Conservation (phyloP, 306 rosid species). For the Cucurbita pepo region DNA sequence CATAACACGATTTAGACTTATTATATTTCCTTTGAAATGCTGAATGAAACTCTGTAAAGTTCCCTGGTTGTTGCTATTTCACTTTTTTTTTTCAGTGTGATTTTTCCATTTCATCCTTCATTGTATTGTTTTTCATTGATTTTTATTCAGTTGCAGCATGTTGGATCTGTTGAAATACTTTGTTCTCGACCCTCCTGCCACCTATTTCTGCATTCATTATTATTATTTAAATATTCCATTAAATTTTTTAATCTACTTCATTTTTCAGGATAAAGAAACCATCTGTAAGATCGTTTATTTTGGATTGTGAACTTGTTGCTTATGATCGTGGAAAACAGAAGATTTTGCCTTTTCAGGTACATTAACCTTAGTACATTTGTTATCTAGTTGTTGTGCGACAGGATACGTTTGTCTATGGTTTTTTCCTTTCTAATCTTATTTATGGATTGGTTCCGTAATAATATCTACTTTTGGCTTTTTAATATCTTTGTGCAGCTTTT, state of each 20-base stretch:
- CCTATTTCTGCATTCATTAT: not conserved
- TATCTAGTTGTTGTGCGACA: not conserved
- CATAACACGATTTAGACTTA: not conserved
- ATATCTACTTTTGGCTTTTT: not conserved
- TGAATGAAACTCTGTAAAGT: not conserved
- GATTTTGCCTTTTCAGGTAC: slow-evolving; percentile 84
- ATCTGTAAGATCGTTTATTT: slow-evolving; percentile 59
- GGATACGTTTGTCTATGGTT: not conserved
- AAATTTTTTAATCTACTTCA: slow-evolving; percentile 20
- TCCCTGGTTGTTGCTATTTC: not conserved
- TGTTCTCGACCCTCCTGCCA: not conserved
- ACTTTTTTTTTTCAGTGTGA: not conserved
- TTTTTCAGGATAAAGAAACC: slow-evolving; percentile 71
- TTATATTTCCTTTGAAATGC: not conserved
- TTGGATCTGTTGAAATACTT: not conserved
- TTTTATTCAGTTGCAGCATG: not conserved
- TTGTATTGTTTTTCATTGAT: not conserved
- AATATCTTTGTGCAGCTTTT: not conserved
- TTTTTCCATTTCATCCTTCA: not conserved
- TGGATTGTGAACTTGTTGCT: slow-evolving; percentile 92
- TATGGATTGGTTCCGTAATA: not conserved
- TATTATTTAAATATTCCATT: not conserved
- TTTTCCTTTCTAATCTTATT: not conserved
- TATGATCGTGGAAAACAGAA: slow-evolving; percentile 47
- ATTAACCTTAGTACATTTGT: not conserved